Evolutionary conservation across 2,329 filamentous ascomycete species (phyloP), one percentile per base, ranked within the genome.

Genomic region (Nemania diffusa): DNA sequence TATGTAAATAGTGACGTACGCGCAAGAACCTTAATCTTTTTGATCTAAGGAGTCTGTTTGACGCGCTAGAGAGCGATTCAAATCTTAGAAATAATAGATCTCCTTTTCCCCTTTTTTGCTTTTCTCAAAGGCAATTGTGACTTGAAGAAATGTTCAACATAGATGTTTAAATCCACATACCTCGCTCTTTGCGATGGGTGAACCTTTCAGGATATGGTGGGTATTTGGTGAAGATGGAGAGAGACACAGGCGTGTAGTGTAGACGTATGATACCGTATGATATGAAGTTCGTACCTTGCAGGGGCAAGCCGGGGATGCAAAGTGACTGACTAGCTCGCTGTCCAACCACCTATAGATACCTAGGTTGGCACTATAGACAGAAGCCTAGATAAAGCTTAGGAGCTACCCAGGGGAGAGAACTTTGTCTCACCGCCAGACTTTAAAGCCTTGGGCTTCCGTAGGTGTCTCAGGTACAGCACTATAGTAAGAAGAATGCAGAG

Each of bases 1-100:
- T 44, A n/a, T 11, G 8, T 51, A 29, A 29, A 57, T 53, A 48
- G 56, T 68, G 65, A 68, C 65, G 65, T 68, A 61, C 7, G 6
- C 11, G 11, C 34, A 3, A 46, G 42, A 46, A 46, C 20, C n/a
- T 24, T 46, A 6, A 22, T n/a, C 6, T n/a, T 11, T 6, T n/a
- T n/a, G n/a, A n/a, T n/a, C n/a, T n/a, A n/a, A n/a, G n/a, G n/a
- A n/a, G n/a, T n/a, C n/a, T n/a, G n/a, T n/a, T n/a, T n/a, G n/a
- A n/a, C n/a, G n/a, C n/a, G n/a, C n/a, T n/a, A n/a, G n/a, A n/a
- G n/a, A n/a, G n/a, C 37, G 40, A 51, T 22, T 32, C 29, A 9
- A 32, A 32, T 32, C 29, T 32, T 32, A 13, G 40, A 20, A 11
- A 17, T 22, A 17, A 20, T 15, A 6, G 32, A 53, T 53, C 34